These are phyloP conservation scores for Pleurotus eryngii DNA, from an alignment of 768 basidiomycete genomes.

Conservation along the genomic window DNA sequence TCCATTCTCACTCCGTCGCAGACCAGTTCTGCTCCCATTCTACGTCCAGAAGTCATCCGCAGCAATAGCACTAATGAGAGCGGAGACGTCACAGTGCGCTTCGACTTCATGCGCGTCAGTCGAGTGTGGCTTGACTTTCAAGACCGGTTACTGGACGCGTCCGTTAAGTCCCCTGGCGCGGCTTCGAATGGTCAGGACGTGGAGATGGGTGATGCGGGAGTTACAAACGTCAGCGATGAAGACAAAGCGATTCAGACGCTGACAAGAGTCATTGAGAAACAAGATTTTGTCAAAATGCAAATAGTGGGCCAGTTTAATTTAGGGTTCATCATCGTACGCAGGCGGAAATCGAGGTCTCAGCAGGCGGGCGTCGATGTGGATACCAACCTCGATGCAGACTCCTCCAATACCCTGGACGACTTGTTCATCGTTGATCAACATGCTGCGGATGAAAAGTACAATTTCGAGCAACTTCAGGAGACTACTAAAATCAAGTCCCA, in stretches of 20 bases:
- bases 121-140: slow-evolving; percentile 16
- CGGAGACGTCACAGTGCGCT: slow-evolving; percentile 26
- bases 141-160: background rate
- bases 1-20: background rate
- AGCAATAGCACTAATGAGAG: slow-evolving; percentile 20
- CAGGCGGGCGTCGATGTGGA: background rate
- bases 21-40: slow-evolving; percentile 16
- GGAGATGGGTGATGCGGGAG: slow-evolving; percentile 30
- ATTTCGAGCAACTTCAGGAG: slow-evolving; percentile 90
- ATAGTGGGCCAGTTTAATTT: slow-evolving; percentile 93
- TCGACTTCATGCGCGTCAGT: slow-evolving; percentile 30
- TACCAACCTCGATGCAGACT: slow-evolving; percentile 10
- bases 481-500: slow-evolving; percentile 91
- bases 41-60: slow-evolving; percentile 39
- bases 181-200: background rate
- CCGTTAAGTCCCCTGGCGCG: background rate
- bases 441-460: slow-evolving; percentile 97
- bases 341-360: slow-evolving; percentile 30
- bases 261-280: slow-evolving; percentile 81
- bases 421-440: slow-evolving; percentile 97
- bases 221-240: slow-evolving; percentile 44
- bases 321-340: slow-evolving; percentile 87
- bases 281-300: slow-evolving; percentile 81
- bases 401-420: slow-evolving; percentile 57
- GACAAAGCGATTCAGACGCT: slow-evolving; percentile 62